Base-by-base conservation (phyloP, 805 yeast species). In the Debaryomyces maramus region DNA sequence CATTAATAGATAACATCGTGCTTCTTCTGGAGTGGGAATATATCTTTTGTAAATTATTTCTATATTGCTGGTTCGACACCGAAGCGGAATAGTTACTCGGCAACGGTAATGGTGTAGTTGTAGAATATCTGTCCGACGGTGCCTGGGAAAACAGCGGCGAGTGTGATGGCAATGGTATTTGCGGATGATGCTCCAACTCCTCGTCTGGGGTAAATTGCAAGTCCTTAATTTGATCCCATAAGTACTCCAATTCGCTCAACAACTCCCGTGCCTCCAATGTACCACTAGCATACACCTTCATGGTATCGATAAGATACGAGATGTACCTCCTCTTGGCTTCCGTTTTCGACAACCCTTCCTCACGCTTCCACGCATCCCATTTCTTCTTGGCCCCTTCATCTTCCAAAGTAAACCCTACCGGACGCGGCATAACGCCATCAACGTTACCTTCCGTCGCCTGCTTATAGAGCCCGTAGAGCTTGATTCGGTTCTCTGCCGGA, bases 361-460 rank as follows among this genome's bases (percentile, higher is more conserved):
- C 86, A 17, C 74, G 59, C 47, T 83, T 80, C 96, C 96, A 88
- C 0, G 95, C 88, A 51, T 85, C 90, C 84, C 89, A 85, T 57
- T 88, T 87, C 50, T 80, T 74, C 53, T 77, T 77, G 7, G 83
- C 84, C 3, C 81, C 82, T 47, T 75, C 83, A 51, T 80, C 87
- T 47, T 81, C 88, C 6, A 77, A 67, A 1, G 76, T 60, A 30
- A 58, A 60, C 4, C 89, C 90, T 1, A 61, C 60, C 0, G 91
- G 91, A 34, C 88, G 65, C 2, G 75, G 73, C 79, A 85, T 75
- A 30, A 83, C 70, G 2, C 83, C 83, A 34, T 74, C 76, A 6
- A 85, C 88, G 57, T 88, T 80, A 6, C 96, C 96, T 60, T 86
- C 91, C 4, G 95, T 88, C 2, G 95, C 90, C 56, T 88, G 96